These are phyloP conservation scores for Boletus pseudo-olivaceus DNA, from an alignment of 768 basidiomycete genomes.

Conservation along the genomic window DNA sequence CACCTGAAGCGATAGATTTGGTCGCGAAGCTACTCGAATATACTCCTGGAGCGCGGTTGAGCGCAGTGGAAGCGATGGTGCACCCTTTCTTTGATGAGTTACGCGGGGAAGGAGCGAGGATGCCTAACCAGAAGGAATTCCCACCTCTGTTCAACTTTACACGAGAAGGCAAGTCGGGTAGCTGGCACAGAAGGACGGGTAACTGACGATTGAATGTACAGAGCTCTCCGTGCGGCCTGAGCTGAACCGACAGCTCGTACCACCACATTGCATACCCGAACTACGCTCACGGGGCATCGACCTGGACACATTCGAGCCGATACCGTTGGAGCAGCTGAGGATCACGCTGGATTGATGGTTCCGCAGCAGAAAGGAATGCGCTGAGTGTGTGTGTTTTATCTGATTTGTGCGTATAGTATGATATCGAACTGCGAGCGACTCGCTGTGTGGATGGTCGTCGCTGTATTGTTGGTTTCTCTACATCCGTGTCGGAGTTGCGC, in stretches of 20 bases:
- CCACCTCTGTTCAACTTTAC: slow-evolving; percentile 94
- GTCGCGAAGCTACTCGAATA: slow-evolving; percentile 95
- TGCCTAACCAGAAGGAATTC: slow-evolving; percentile 97
- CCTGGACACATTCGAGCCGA: slow-evolving; percentile 90
- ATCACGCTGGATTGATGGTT: slow-evolving; percentile 83
- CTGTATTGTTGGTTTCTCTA: slow-evolving; percentile 26
- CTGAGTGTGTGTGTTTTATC: slow-evolving; percentile 21
- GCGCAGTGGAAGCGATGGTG: slow-evolving; percentile 88
- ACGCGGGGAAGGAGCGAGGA: slow-evolving; percentile 81
- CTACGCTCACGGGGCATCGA: slow-evolving; percentile 82
- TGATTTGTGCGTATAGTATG: slow-evolving; percentile 36
- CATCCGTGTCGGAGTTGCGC: no score
- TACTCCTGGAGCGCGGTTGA: slow-evolving; percentile 91
- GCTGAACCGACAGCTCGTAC: slow-evolving; percentile 87
- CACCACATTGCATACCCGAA: slow-evolving; percentile 84
- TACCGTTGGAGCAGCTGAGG: slow-evolving; percentile 94
- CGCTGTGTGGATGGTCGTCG: slow-evolving; percentile 21
- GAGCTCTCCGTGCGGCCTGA: slow-evolving; percentile 97
- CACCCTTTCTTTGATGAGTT: slow-evolving; percentile 98
- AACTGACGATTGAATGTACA: slow-evolving; percentile 32
- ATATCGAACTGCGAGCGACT: slow-evolving; percentile 32
- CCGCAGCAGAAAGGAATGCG: slow-evolving; percentile 25
- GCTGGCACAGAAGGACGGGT: background rate
- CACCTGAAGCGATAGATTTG: slow-evolving; percentile 92
- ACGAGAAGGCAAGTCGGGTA: slow-evolving; percentile 72